A percentile compares a stretch with the other conserved stretches of the same genome.
Conservation (phyloP, 169 alveolate genomes). For the Plasmodium yoelii region DNA sequence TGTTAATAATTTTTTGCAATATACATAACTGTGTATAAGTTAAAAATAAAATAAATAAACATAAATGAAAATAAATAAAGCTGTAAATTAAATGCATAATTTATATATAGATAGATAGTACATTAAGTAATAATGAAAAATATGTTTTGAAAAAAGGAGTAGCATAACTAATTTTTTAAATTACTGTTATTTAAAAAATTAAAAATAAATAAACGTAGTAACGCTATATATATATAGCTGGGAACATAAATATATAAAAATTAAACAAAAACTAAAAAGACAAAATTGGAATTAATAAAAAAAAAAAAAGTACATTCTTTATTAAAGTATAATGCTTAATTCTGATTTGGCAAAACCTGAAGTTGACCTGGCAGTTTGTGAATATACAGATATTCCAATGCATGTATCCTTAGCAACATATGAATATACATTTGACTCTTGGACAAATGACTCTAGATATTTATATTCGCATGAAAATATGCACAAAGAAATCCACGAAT, state of each 20-base stretch:
- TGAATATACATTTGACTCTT: slow-evolving; percentile 46
- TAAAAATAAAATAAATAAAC: background rate
- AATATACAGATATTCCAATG: slow-evolving; percentile 71
- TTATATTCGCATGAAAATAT: slow-evolving; percentile 56
- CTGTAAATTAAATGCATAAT: no score
- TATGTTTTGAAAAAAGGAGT: no score
- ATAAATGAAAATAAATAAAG: no score
- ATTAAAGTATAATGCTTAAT: slow-evolving; percentile 27
- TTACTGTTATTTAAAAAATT: background rate
- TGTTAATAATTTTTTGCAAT: slow-evolving; percentile 7
- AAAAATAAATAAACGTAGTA: background rate
- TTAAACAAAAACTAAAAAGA: background rate
- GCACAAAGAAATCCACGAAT: slow-evolving; percentile 55
- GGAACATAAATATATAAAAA: background rate
- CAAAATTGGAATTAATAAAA: background rate
- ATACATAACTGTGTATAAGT: background rate
- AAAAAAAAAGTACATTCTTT: background rate
- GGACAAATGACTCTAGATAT: slow-evolving; percentile 63
- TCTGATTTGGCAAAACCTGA: slow-evolving; percentile 44
- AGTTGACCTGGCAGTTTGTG: slow-evolving; percentile 40
- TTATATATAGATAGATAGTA: no score
- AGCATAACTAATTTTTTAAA: background rate
- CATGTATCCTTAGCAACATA: slow-evolving; percentile 22
- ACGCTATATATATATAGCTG: background rate
- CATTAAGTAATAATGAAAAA: no score